Base-by-base conservation (phyloP, 192 early-diverging fungal species). In the Podila verticillata region DNA sequence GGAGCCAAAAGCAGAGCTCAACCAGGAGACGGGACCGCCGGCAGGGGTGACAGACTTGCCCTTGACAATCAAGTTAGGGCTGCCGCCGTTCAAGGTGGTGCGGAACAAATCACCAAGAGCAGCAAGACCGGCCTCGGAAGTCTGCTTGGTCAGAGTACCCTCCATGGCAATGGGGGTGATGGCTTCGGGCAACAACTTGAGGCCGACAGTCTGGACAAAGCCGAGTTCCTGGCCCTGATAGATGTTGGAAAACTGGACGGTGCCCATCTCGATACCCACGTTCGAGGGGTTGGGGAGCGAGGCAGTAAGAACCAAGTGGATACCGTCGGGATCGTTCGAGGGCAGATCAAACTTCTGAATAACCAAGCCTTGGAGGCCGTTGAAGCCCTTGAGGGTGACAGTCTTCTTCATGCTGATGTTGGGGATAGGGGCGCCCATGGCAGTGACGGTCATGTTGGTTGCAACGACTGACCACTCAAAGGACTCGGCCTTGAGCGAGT, bases 41-140 rank as follows among this genome's bases (percentile, higher is more conserved):
- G 77, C 56, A 24, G 87, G 89, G 48, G 83, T 87, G 62, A 80
- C 86, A 57, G 75, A 83, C 48, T 85, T 74, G 78, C 87, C 89
- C 24, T 68, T 47, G 48, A 87, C 89, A 57, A 81, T 73, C 57
- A 86, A 80, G 48, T 75, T 78, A 26, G 89, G 81, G 34, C 70
- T 61, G 36, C 81, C 63, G 31, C 89, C 89, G 54, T 80, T 67
- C 32, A 90, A 58, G 36, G 83, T 86, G 39, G 83, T 67, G 10
- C 84, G 84, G 81, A 90, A 88, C 48, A 90, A 57, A 51, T 82
- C 64, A 57, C 85, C 80, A 22, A 90, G 82, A 22, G 83, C 84
- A 2, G 59, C 64, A n/a, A 89, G 69, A 48, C 77, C 84, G 22
- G n/a, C 73, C 28, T 84, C 62, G 22, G 72, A 62, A 17, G 83